phyloP scores from a whole-genome alignment of 2,329 filamentous ascomycete species.

The Tothia fuscella region DNA sequence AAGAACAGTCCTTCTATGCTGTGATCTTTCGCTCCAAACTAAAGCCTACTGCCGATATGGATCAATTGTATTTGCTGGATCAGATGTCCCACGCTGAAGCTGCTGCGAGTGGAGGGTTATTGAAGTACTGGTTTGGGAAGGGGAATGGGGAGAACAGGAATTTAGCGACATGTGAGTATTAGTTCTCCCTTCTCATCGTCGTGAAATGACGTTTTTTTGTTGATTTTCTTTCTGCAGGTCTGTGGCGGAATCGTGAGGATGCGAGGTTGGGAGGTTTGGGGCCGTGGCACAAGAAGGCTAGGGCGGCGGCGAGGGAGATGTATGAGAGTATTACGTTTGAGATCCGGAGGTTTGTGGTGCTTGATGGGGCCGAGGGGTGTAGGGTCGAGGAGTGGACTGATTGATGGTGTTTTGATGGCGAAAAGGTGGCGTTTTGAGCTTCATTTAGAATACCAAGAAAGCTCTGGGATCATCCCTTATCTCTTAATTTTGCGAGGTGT shows the following conservation, averaged over 20 bases:
- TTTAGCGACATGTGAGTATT: slow-evolving; percentile 53
- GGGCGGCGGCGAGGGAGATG: slow-evolving; percentile 35
- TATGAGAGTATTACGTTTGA: slow-evolving; percentile 32
- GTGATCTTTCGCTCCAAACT: slow-evolving; percentile 73
- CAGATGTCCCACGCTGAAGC: slow-evolving; percentile 71
- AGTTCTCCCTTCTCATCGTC: slow-evolving; percentile 27
- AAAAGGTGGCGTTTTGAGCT: no score
- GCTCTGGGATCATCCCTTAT: no score
- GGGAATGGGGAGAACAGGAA: slow-evolving; percentile 61
- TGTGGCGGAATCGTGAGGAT: slow-evolving; percentile 50
- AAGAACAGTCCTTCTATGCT: slow-evolving; percentile 60
- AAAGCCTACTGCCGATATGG: slow-evolving; percentile 52
- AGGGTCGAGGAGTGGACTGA: slow-evolving; percentile 4
- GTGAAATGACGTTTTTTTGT: background rate
- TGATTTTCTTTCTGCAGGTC: slow-evolving; percentile 36
- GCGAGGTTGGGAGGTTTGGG: slow-evolving; percentile 47
- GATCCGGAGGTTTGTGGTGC: slow-evolving; percentile 44
- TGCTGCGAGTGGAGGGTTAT: slow-evolving; percentile 62
- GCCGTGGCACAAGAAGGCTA: slow-evolving; percentile 44
- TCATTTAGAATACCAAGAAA: no score
- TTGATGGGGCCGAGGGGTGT: slow-evolving; percentile 35
- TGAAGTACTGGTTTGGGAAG: slow-evolving; percentile 88
- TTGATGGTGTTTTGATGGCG: no score
- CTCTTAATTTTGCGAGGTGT: no score
- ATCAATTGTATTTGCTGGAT: slow-evolving; percentile 60